Evolutionary conservation across 805 yeast species (phyloP).

Genomic region (Candida golubevii): DNA sequence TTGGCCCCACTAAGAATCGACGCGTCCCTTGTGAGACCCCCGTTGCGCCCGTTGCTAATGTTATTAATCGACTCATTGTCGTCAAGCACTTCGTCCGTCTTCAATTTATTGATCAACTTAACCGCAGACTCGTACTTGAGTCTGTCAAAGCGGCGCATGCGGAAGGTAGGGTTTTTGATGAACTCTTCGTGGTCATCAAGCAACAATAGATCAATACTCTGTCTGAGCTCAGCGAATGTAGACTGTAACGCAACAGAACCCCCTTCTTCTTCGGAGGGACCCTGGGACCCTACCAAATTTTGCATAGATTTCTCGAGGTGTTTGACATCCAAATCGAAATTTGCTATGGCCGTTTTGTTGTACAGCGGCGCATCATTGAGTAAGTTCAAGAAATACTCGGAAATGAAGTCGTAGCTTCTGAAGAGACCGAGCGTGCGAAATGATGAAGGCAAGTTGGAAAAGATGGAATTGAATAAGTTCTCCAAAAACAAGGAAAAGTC

Average conservation of each 20-base stretch:
- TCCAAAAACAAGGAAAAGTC: constrained; percentile 85
- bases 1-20: constrained; percentile 20
- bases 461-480: constrained; percentile 79
- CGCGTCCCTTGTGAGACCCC: constrained; percentile 15
- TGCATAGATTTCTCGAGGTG: constrained; percentile 62
- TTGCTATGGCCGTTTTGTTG: constrained; percentile 58
- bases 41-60: constrained; percentile 5
- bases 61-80: constrained; percentile 12
- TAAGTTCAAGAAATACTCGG: constrained; percentile 61
- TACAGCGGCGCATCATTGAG: constrained; percentile 53
- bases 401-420: constrained; percentile 81
- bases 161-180: constrained; percentile 42
- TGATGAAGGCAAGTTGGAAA: constrained; percentile 73
- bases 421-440: constrained; percentile 77
- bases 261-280: constrained; percentile 23
- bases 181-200: constrained; percentile 63
- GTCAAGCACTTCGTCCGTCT: constrained; percentile 17
- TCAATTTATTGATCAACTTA: constrained; percentile 52
- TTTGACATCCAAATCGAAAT: constrained; percentile 76
- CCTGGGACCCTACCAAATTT: constrained; percentile 23
- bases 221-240: constrained; percentile 75
- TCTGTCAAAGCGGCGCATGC: constrained; percentile 60
- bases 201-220: constrained; percentile 67
- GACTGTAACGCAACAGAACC: constrained; percentile 56
- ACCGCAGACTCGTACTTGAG: constrained; percentile 71